Base-by-base conservation (phyloP, 2,329 filamentous ascomycete species). In the Didymella sp. region DNA sequence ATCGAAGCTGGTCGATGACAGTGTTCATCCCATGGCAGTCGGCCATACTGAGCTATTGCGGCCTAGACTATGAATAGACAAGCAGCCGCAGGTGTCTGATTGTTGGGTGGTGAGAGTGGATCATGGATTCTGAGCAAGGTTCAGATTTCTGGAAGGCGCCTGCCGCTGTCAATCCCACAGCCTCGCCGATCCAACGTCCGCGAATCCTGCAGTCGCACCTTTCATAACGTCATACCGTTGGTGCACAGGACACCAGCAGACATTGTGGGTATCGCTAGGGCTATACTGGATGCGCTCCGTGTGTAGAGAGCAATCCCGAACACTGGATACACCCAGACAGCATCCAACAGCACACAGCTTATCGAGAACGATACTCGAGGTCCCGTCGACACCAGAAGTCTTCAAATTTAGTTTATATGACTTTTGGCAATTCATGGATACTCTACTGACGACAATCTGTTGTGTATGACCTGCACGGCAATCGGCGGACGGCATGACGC, bases 401-500 rank as follows among this genome's bases (percentile, higher is more conserved):
- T n/a, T n/a, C n/a, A n/a, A n/a, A n/a, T n/a, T n/a, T n/a, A n/a
- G n/a, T n/a, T n/a, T n/a, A n/a, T n/a, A n/a, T n/a, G n/a, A n/a
- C n/a, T n/a, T n/a, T n/a, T n/a, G n/a, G n/a, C n/a, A n/a, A n/a
- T n/a, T n/a, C n/a, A n/a, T n/a, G n/a, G n/a, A n/a, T n/a, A n/a
- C n/a, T n/a, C n/a, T 25, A 25, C 22, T 4, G 4, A 15, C 17
- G 30, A 12, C 6, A 48, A n/a, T 33, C 31, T 48, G 11, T 40
- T 41, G 17, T 28, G 41, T 9, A 15, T 24, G 21, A 47, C 38
- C 47, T n/a, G n/a, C 47, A 46, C 53, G 19, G 15, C 12, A 22
- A 28, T 4, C 13, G 43, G 37, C 37, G 43, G 45, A 31, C 41
- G 27, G 45, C 46, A 46, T 56, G 53, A 51, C 46, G 41, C 46